Conservation (phyloP, 345 rosid species). For the Rhodamnia argentea region DNA sequence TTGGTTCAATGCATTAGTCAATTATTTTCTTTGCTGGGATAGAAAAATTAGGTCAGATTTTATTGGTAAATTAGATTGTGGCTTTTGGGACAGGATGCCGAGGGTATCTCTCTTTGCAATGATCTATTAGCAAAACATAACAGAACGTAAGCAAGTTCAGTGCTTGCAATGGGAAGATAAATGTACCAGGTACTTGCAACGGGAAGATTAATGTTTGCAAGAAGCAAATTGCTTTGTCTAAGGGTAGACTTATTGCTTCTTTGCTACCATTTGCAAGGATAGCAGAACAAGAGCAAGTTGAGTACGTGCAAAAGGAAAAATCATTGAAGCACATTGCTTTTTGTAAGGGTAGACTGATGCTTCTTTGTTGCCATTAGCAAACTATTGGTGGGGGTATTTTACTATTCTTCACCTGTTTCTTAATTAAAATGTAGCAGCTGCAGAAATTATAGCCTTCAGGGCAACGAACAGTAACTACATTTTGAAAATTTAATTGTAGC, state of each 20-base stretch:
- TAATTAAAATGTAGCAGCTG: neutral
- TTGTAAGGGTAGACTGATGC: neutral
- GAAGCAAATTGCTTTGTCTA: neutral
- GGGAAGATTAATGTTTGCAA: neutral
- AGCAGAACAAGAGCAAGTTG: neutral
- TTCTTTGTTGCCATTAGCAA: neutral
- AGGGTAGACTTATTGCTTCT: neutral
- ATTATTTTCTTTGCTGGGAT: neutral
- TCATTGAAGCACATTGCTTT: neutral
- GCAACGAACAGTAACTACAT: neutral
- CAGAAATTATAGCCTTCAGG: neutral
- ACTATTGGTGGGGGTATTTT: neutral
- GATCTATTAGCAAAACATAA: neutral
- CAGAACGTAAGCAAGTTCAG: neutral
- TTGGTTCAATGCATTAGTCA: neutral
- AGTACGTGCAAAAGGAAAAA: neutral
- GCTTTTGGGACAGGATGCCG: neutral
- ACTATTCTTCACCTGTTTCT: neutral
- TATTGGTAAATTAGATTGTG: neutral
- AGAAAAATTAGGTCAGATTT: neutral
- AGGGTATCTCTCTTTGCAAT: neutral
- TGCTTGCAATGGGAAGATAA: neutral
- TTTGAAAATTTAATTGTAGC: neutral
- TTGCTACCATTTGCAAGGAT: neutral
- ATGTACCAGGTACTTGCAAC: neutral